Evolutionary conservation across 495 filamentous ascomycete genomes (phyloP).

Genomic region (Penicillium diatomitis): DNA sequence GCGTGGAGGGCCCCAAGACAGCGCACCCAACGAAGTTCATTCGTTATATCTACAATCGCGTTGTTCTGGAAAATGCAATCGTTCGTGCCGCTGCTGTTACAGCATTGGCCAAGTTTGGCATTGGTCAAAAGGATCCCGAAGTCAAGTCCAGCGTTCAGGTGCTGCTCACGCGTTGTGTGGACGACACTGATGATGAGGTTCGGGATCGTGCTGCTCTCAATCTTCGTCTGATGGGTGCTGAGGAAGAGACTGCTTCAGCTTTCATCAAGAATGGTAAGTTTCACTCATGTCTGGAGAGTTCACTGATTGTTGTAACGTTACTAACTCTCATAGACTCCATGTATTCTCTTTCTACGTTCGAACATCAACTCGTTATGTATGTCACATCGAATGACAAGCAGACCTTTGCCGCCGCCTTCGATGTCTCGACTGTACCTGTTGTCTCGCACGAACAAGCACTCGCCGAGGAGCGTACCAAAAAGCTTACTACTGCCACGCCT

Average conservation of each 20-base stretch:
- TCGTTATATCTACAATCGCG: slow-evolving; percentile 98
- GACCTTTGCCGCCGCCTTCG: slow-evolving; percentile 78
- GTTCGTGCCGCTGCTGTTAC: slow-evolving; percentile 94
- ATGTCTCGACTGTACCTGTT: slow-evolving; percentile 82
- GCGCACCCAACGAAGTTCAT: slow-evolving; percentile 96
- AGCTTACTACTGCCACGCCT: slow-evolving; percentile 82
- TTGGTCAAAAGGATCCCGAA: slow-evolving; percentile 91
- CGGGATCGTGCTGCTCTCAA: slow-evolving; percentile 92
- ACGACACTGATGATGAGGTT: slow-evolving; percentile 97
- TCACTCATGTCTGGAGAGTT: neutral
- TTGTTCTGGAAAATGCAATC: slow-evolving; percentile 93
- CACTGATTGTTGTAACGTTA: neutral
- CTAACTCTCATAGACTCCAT: slow-evolving; percentile 42
- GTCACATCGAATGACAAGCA: slow-evolving; percentile 83
- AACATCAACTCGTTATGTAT: slow-evolving; percentile 97
- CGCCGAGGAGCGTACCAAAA: slow-evolving; percentile 95
- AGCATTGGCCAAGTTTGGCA: slow-evolving; percentile 92
- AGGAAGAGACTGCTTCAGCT: slow-evolving; percentile 70
- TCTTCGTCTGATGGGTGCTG: slow-evolving; percentile 74
- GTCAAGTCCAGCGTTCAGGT: slow-evolving; percentile 93
- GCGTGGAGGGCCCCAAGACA: slow-evolving; percentile 90
- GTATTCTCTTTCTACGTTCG: slow-evolving; percentile 90
- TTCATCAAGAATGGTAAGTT: slow-evolving; percentile 86
- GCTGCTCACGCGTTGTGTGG: slow-evolving; percentile 83
- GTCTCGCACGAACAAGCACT: slow-evolving; percentile 93